phyloP scores from a whole-genome alignment of 495 filamentous ascomycete species.

The Aspergillus leporis region DNA sequence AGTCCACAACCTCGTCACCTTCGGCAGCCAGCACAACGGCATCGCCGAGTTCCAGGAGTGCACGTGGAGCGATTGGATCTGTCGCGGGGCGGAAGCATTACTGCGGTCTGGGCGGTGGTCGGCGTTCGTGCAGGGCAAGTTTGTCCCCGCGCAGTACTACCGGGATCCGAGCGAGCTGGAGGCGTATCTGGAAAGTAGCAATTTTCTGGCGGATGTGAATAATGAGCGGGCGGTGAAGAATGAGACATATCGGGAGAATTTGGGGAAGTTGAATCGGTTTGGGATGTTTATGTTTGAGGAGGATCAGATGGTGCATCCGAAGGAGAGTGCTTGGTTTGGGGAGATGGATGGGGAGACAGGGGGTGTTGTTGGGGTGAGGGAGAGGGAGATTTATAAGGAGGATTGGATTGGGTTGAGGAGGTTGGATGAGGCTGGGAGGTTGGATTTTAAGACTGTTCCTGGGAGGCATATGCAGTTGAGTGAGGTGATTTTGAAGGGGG shows the following conservation, averaged over 20 bases:
- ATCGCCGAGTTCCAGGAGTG: slow-evolving; percentile 77
- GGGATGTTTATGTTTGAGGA: slow-evolving; percentile 90
- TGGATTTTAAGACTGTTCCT: slow-evolving; percentile 68
- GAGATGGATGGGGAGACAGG: slow-evolving; percentile 72
- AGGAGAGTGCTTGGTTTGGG: slow-evolving; percentile 88
- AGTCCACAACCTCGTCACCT: slow-evolving; percentile 82
- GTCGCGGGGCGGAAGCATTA: slow-evolving; percentile 71
- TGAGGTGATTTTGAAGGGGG: slow-evolving; percentile 62
- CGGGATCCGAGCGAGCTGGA: slow-evolving; percentile 71
- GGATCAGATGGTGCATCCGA: slow-evolving; percentile 83
- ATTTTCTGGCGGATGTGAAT: slow-evolving; percentile 98
- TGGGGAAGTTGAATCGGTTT: slow-evolving; percentile 71
- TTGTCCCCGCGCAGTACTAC: slow-evolving; percentile 97
- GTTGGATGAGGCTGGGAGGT: slow-evolving; percentile 75
- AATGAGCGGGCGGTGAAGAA: slow-evolving; percentile 84
- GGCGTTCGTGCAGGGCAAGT: slow-evolving; percentile 66
- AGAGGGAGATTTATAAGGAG: slow-evolving; percentile 78
- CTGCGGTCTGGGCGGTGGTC: slow-evolving; percentile 75
- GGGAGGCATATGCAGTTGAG: slow-evolving; percentile 84
- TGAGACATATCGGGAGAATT: slow-evolving; percentile 66
- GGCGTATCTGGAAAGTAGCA: slow-evolving; percentile 77
- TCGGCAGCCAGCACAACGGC: slow-evolving; percentile 92
- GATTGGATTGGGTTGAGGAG: slow-evolving; percentile 90
- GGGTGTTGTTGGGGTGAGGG: slow-evolving; percentile 63
- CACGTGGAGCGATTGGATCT: slow-evolving; percentile 71